Conservation (phyloP, 495 filamentous ascomycete species). For the Penicillium flavigenum region DNA sequence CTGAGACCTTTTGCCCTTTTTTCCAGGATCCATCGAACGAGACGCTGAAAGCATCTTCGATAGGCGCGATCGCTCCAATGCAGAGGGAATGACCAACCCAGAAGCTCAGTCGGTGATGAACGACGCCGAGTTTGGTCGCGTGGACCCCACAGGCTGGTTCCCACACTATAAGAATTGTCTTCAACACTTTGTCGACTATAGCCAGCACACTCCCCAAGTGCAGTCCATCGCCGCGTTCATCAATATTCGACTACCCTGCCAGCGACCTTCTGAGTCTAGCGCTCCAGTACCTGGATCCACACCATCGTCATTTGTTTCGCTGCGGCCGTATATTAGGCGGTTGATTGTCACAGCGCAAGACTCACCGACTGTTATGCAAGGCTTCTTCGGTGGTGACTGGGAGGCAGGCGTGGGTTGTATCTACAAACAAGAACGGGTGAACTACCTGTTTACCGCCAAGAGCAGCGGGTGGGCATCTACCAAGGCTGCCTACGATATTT, state of each 20-base stretch:
- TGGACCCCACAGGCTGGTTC: constrained; percentile 86
- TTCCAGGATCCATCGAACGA: constrained; percentile 26
- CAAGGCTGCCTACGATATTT: constrained; percentile 84
- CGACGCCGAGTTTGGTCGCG: constrained; percentile 38
- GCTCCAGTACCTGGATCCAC: constrained; percentile 1
- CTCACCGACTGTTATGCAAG: constrained; percentile 68
- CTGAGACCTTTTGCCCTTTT: constrained; percentile 26
- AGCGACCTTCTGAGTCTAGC: constrained; percentile 27
- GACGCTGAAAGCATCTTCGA: constrained; percentile 31
- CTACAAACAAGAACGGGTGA: constrained; percentile 81
- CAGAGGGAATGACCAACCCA: constrained; percentile 17
- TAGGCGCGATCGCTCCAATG: constrained; percentile 22
- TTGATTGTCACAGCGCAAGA: constrained; percentile 88
- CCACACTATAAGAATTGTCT: constrained; percentile 83
- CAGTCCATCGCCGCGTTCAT: constrained; percentile 88
- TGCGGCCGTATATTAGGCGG: constrained; percentile 86
- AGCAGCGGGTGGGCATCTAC: constrained; percentile 83
- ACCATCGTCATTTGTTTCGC: constrained; percentile 54
- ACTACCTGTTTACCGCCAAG: constrained; percentile 96
- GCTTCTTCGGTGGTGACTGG: constrained; percentile 92
- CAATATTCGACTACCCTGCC: constrained; percentile 66
- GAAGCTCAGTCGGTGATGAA: constrained; percentile 18
- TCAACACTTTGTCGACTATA: constrained; percentile 81
- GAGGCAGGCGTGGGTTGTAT: constrained; percentile 69
- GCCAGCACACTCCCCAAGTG: constrained; percentile 73